These are phyloP conservation scores for Mycena indigotica DNA, from an alignment of 768 basidiomycete genomes.

Conservation along the genomic window DNA sequence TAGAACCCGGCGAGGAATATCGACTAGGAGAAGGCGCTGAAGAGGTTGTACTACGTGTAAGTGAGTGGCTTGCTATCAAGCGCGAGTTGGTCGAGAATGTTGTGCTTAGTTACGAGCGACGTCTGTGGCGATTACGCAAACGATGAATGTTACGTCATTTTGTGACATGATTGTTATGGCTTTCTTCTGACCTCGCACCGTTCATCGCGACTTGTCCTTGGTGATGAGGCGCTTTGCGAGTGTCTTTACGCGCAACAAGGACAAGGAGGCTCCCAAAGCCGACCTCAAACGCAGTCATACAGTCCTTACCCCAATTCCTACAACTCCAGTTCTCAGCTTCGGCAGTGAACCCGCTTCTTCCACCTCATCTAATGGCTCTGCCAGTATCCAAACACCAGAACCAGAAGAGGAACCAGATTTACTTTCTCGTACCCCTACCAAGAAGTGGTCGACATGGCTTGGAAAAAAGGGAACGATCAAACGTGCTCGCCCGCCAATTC, in stretches of 20 bases:
- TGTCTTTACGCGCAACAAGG: conserved; percentile 50
- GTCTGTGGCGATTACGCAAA: conserved; percentile 44
- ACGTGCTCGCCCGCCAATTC: conserved; percentile 20
- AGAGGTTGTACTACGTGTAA: conserved; percentile 57
- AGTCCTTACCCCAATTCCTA: conserved; percentile 24
- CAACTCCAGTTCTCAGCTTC: conserved; percentile 35
- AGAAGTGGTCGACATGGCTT: conserved; percentile 63
- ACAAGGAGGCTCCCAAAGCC: conserved; percentile 44
- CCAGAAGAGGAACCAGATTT: conserved; percentile 44
- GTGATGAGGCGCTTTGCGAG: conserved; percentile 74
- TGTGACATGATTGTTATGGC: neutral
- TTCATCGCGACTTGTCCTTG: conserved; percentile 18
- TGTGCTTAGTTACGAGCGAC: conserved; percentile 67
- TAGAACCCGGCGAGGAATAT: conserved; percentile 62
- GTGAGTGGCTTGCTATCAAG: conserved; percentile 56
- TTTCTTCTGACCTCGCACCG: conserved; percentile 10
- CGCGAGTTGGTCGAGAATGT: conserved; percentile 54
- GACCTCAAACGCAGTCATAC: conserved; percentile 27
- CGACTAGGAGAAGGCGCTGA: conserved; percentile 64
- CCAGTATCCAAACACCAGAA: conserved; percentile 60
- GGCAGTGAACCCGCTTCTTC: conserved; percentile 50
- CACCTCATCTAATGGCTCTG: conserved; percentile 64
- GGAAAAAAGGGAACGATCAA: conserved; percentile 36
- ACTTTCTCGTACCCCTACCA: conserved; percentile 36
- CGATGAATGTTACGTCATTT: neutral